Conservation (phyloP, 2,329 filamentous ascomycete genomes). For the Raffaelea albimanens region DNA sequence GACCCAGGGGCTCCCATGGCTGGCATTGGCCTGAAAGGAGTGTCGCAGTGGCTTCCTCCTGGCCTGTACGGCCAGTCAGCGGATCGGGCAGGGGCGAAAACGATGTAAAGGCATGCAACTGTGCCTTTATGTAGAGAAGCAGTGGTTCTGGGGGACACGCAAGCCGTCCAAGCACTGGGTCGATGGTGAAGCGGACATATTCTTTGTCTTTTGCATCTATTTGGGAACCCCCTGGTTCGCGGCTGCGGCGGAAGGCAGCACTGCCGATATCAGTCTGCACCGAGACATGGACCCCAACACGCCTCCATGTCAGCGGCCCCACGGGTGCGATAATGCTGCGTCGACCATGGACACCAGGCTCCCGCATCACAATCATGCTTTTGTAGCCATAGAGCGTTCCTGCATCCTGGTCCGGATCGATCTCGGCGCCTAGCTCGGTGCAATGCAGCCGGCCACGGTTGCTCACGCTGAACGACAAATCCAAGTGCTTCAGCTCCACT, state of each 20-base stretch:
- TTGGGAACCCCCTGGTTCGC: conserved; percentile 14
- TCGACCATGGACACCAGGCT: conserved; percentile 22
- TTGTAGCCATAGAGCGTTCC: conserved; percentile 51
- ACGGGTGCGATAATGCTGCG: conserved; percentile 46
- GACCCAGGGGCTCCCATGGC: conserved; percentile 32
- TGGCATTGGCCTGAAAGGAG: conserved; percentile 40
- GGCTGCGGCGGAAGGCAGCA: background rate
- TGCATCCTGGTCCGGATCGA: conserved; percentile 48
- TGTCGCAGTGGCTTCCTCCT: conserved; percentile 46
- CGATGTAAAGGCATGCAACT: conserved; percentile 52
- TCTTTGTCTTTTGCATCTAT: conserved; percentile 11
- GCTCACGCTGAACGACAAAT: conserved; percentile 46
- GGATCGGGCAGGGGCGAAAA: conserved; percentile 42
- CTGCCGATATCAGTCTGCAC: conserved; percentile 17
- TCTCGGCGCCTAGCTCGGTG: conserved; percentile 35
- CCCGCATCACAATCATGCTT: conserved; percentile 48
- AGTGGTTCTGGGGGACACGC: conserved; percentile 46
- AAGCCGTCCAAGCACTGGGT: conserved; percentile 44
- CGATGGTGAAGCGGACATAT: conserved; percentile 43
- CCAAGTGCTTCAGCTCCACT: conserved; percentile 41
- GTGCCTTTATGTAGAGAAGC: conserved; percentile 46
- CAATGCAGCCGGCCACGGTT: conserved; percentile 30
- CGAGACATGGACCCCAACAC: conserved; percentile 29
- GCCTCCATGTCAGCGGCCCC: conserved; percentile 23
- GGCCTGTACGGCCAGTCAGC: conserved; percentile 49